Evolutionary conservation across 2,329 filamentous ascomycete species (phyloP).

Genomic region (Neocucurbitaria cava): DNA sequence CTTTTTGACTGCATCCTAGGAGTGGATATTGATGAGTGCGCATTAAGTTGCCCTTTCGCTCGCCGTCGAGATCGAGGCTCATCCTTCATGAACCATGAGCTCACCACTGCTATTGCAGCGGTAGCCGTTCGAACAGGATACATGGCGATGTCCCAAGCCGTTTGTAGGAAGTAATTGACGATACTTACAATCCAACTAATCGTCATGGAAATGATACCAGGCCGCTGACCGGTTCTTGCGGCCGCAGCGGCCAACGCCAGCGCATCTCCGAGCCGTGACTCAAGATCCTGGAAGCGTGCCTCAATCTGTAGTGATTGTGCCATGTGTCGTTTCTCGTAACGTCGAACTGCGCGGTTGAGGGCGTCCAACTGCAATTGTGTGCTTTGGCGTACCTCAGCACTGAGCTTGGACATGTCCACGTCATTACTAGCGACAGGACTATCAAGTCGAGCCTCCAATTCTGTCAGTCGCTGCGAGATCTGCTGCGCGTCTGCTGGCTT

Average conservation of each 20-base stretch:
- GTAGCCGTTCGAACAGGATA: conserved; percentile 39
- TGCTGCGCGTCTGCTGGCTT: conserved; percentile 29
- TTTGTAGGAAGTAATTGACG: conserved; percentile 30
- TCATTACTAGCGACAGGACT: conserved; percentile 49
- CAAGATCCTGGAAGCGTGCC: conserved; percentile 73
- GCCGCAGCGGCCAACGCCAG: conserved; percentile 80
- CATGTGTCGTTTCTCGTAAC: conserved; percentile 88
- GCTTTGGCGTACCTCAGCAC: conserved; percentile 65
- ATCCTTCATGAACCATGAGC: conserved; percentile 30
- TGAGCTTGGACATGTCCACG: conserved; percentile 50
- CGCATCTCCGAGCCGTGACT: conserved; percentile 76
- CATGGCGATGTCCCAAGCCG: conserved; percentile 34
- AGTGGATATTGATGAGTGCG: conserved; percentile 29
- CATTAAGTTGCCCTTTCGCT: conserved; percentile 30
- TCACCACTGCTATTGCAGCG: conserved; percentile 17
- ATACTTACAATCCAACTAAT: conserved; percentile 37
- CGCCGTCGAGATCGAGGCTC: conserved; percentile 32
- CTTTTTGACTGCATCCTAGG: conserved; percentile 40
- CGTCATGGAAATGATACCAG: conserved; percentile 38
- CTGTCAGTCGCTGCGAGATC: conserved; percentile 70
- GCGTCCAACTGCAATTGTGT: conserved; percentile 86
- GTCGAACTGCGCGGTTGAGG: conserved; percentile 83
- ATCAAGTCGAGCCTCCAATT: conserved; percentile 68
- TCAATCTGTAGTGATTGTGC: conserved; percentile 79
- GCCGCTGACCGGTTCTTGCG: conserved; percentile 44